Evolutionary conservation across 2,329 filamentous ascomycete genomes (phyloP).

Genomic region (Penicillium sp.): DNA sequence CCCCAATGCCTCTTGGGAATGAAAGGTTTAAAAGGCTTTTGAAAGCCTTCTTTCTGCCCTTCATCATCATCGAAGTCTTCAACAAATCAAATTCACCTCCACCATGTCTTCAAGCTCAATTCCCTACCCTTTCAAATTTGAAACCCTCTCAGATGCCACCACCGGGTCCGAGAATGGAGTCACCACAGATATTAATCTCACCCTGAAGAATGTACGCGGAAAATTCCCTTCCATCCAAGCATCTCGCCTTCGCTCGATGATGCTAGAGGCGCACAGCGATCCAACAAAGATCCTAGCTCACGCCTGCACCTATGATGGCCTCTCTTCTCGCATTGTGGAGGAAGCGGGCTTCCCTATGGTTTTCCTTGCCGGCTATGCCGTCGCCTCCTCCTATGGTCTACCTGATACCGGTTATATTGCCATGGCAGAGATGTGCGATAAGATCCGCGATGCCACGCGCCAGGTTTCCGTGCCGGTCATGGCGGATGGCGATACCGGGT

Average conservation of each 20-base stretch:
- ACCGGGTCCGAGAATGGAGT: constrained; percentile 9
- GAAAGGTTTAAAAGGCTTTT: no score
- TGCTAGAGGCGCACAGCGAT: constrained; percentile 43
- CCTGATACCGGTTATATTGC: constrained; percentile 54
- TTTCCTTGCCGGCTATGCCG: constrained; percentile 47
- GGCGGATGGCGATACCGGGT: constrained; percentile 51
- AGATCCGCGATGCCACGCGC: constrained; percentile 46
- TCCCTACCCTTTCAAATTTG: constrained; percentile 22
- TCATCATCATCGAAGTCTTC: no score
- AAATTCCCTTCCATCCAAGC: constrained; percentile 16
- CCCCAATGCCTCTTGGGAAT: no score
- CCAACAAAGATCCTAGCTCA: constrained; percentile 48
- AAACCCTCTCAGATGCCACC: neutral
- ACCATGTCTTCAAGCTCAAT: constrained; percentile 14
- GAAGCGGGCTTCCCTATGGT: constrained; percentile 50
- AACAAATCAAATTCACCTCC: neutral
- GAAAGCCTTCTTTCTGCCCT: no score
- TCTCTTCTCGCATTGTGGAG: constrained; percentile 47
- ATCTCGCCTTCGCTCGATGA: constrained; percentile 36
- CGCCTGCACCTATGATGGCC: constrained; percentile 46
- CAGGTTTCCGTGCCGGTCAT: constrained; percentile 44
- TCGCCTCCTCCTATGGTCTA: constrained; percentile 43
- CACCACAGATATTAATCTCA: constrained; percentile 6
- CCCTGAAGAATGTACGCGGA: constrained; percentile 11
- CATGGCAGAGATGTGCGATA: constrained; percentile 48